Base-by-base conservation (phyloP, 2,329 filamentous ascomycete genomes). In the Phyllosticta paracitricarpa region DNA sequence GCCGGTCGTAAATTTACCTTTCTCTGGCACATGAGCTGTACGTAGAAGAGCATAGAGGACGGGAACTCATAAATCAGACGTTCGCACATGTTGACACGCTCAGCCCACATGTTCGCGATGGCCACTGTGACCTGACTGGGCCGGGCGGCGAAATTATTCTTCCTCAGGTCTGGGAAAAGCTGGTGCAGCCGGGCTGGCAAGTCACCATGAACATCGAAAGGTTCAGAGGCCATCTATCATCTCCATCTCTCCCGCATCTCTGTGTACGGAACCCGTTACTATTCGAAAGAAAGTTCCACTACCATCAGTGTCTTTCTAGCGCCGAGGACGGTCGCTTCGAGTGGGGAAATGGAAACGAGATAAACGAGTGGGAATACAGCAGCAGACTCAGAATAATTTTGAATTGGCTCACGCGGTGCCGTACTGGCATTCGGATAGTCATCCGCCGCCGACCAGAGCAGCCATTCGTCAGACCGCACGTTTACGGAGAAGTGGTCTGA, bases 1-100 rank as follows among this genome's bases (percentile, higher is more conserved):
- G n/a, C n/a, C n/a, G 89, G 90, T 33, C 83, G 92, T 66, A 96
- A 95, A 73, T 97, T 95, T 72, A 94, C 85, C 74, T 96, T 97
- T 70, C 92, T 92, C 1, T 96, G 87, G 75, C 84, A 92, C 64
- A 73, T 95, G 30, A 96, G 91, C 74, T 84, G 86, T 68, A 93
- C 87, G 2, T 95, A 91, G 91, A 78, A 81, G 71, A 76, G 77
- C 51, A 79, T 80, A 77, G 76, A 79, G 64, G 70, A 71, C n/a
- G n/a, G n/a, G n/a, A n/a, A 30, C 70, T 80, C 54, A 78, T 80
- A 71, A 76, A 77, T 64, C 77, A 79, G 68, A 77, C 78, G 19
- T 80, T 79, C 67, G 64, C 75, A 22, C 76, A 78, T 62, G 73
- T 79, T 48, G 77, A 79, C 57, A 68, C 72, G n/a, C 73, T 79